Base-by-base conservation (phyloP, 2,329 filamentous ascomycete genomes). In the Metarhizium sp. region DNA sequence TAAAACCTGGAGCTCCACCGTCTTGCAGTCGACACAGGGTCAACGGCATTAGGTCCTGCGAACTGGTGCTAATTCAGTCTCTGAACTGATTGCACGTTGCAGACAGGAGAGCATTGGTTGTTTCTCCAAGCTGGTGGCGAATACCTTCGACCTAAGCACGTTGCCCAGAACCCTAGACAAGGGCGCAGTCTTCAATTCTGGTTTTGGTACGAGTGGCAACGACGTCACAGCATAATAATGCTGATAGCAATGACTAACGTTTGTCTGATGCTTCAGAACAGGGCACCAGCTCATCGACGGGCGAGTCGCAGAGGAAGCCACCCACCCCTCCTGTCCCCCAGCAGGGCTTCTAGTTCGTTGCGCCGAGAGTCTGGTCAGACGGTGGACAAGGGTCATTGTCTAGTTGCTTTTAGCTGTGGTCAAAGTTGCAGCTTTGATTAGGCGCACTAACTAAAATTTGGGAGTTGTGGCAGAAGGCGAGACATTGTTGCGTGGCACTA, bases 221-320 rank as follows among this genome's bases (percentile, higher is more conserved):
- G 51, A 56, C 51, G 51, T 56, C 55, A 56, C 55, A 47, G 38
- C 38, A 25, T 25, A 25, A 25, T 25, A 46, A 32, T 18, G 25
- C 43, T 32, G 18, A 11, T 18, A 6, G 16, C 42, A 20, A 45
- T 36, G 20, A 40, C 51, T 43, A 38, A 52, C 30, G 16, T 48
- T 29, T 18, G 25, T 25, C 25, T 48, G 25, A 2, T 14, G 45
- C 18, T 48, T 14, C 10, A 30, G 25, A 30, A 29, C 45, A 2
- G 25, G 25, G 45, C 7, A 18, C 45, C 45, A 30, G 10, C 10
- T 20, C n/a, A 30, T 48, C 45, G 6, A 48, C 20, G 13, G 25
- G 20, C 20, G 14, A 48, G 45, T 30, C 25, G 43, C 43, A 46
- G 18, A 14, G 8, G 10, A 10, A 46, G 43, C 6, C 18, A n/a